These are phyloP conservation scores for Penicillium polonicum DNA, from an alignment of 2,329 filamentous ascomycete species.

Conservation along the genomic window DNA sequence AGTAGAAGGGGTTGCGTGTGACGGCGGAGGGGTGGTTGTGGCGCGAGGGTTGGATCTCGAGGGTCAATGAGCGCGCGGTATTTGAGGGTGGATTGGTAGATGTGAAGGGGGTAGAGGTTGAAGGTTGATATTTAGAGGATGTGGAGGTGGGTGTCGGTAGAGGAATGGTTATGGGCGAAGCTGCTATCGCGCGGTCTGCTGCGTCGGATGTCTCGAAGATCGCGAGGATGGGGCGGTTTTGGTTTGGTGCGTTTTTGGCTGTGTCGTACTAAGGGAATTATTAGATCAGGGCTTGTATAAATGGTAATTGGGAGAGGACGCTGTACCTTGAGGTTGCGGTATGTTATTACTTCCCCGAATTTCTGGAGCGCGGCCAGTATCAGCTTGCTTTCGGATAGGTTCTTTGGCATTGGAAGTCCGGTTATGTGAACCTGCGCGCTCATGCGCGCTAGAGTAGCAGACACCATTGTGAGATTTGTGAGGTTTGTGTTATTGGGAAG, in stretches of 20 bases:
- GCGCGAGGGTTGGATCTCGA: conserved; percentile 27
- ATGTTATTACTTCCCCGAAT: conserved; percentile 43
- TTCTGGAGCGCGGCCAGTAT: conserved; percentile 41
- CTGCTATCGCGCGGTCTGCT: conserved; percentile 33
- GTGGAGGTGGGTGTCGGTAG: conserved; percentile 8
- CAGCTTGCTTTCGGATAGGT: conserved; percentile 35
- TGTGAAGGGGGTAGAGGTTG: background rate
- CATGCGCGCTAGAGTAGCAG: conserved; percentile 13
- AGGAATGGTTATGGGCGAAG: conserved; percentile 33
- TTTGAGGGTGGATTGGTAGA: background rate
- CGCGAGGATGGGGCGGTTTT: conserved; percentile 28
- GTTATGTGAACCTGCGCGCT: conserved; percentile 32
- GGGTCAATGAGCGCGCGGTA: conserved; percentile 18
- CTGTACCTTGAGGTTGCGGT: conserved; percentile 38
- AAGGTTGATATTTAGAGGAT: background rate
- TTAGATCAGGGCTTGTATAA: background rate
- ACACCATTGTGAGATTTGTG: conserved; percentile 14
- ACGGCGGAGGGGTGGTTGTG: conserved; percentile 33
- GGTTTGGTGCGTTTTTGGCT: conserved; percentile 23
- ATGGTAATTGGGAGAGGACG: background rate
- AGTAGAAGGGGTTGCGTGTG: conserved; percentile 36
- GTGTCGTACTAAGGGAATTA: conserved; percentile 30
- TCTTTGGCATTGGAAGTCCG: conserved; percentile 29
- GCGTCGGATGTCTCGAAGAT: conserved; percentile 41
- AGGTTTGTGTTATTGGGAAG: background rate